Percentiles rank a stretch among this genome's conserved stretches.
phyloP scores from a whole-genome alignment of 352 stramenopile species.

The Pythium sp. region DNA sequence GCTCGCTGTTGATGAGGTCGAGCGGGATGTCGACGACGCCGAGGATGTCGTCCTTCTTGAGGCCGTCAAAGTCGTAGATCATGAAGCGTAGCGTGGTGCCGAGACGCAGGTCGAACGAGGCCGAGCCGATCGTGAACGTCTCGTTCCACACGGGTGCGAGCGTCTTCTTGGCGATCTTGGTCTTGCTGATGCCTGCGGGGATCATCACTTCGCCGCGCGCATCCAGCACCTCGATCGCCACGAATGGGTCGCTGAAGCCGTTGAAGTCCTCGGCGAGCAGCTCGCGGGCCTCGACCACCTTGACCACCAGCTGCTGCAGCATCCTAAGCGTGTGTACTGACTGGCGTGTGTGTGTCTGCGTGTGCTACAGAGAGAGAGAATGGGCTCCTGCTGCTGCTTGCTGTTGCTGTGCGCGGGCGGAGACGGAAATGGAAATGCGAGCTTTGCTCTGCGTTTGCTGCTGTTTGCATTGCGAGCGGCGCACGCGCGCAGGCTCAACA shows the following conservation, averaged over 20 bases:
- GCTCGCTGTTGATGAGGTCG: constrained; percentile 32
- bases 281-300: constrained; percentile 49
- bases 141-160: constrained; percentile 53
- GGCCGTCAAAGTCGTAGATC: constrained; percentile 55
- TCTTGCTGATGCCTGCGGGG: constrained; percentile 42
- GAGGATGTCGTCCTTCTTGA: constrained; percentile 60
- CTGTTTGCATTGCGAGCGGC: background rate
- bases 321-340: background rate
- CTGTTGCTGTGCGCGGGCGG: background rate
- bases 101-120: constrained; percentile 50
- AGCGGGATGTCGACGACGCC: constrained; percentile 70
- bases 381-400: background rate
- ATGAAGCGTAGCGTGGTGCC: constrained; percentile 61
- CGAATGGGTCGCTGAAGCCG: constrained; percentile 74
- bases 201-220: constrained; percentile 37
- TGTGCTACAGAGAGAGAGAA: background rate
- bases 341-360: background rate
- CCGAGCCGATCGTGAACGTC: constrained; percentile 40
- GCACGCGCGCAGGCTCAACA: background rate
- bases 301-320: constrained; percentile 38
- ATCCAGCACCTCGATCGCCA: constrained; percentile 54
- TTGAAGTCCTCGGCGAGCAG: constrained; percentile 66
- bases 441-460: background rate
- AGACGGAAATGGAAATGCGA: constrained; percentile 6
- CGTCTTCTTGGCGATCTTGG: constrained; percentile 43